Evolutionary conservation across 441 rosid genomes (phyloP).

Genomic region (Pelargonium cotyledonis): DNA sequence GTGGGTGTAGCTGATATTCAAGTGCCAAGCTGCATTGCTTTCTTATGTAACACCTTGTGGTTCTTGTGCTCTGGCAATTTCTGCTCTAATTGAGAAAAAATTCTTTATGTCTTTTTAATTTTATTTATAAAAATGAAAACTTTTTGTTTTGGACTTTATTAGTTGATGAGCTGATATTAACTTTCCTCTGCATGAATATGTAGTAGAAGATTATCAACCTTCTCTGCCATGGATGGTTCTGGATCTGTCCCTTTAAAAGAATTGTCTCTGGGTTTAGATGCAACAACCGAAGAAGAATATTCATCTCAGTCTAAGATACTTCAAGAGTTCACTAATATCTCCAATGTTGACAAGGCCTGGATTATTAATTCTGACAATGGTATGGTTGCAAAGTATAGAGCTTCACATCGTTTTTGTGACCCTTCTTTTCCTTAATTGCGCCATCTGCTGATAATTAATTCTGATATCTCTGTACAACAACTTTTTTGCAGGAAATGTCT

Average conservation of each 20-base stretch:
- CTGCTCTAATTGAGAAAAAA: neutral
- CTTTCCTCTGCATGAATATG: constrained; percentile 17
- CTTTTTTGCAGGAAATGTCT: constrained; percentile 37
- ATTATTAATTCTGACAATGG: constrained; percentile 49
- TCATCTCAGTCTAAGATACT: constrained; percentile 62
- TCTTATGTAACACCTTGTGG: neutral
- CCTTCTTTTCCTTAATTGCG: constrained; percentile 2
- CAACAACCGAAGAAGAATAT: constrained; percentile 55
- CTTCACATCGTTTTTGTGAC: neutral
- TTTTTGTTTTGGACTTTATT: neutral
- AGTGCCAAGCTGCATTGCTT: too few species aligned
- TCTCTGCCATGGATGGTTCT: constrained; percentile 50
- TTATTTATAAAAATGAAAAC: too few species aligned
- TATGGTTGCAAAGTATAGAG: constrained; percentile 20
- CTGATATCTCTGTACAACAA: constrained; percentile 2
- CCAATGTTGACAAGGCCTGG: constrained; percentile 84
- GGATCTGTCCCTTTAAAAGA: constrained; percentile 36
- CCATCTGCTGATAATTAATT: neutral
- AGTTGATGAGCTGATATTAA: neutral
- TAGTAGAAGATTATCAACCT: constrained; percentile 30
- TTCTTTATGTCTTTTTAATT: too few species aligned
- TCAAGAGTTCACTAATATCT: constrained; percentile 53
- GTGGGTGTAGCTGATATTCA: too few species aligned
- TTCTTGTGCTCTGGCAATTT: neutral
- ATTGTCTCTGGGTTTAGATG: constrained; percentile 40